Percentiles rank a stretch among this genome's conserved stretches.
These are phyloP conservation scores for apple (Malus domestica) DNA, from an alignment of 306 rosid genomes.

Conservation along the genomic window ASM211411v1 NC_041790.1:15370001-15370500, in stretches of 20 bases:
- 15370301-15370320: not conserved
- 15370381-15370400: no score
- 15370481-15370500: no score
- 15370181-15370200: not conserved
- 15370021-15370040: not conserved
- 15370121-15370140: not conserved
- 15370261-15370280: not conserved
- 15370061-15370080: not conserved
- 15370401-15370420: no score
- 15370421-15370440: no score
- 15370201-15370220: no score
- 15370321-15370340: no score
- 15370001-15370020: not conserved
- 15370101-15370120: not conserved
- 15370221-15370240: no score
- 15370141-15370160: not conserved
- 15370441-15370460: no score
- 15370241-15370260: not conserved
- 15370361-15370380: no score
- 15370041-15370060: not conserved
- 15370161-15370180: not conserved
- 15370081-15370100: not conserved
- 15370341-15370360: no score
- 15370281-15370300: not conserved
- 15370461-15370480: no score